Conservation (phyloP, 1,284 basidiomycete species). For the Heliocybe sulcata region DNA sequence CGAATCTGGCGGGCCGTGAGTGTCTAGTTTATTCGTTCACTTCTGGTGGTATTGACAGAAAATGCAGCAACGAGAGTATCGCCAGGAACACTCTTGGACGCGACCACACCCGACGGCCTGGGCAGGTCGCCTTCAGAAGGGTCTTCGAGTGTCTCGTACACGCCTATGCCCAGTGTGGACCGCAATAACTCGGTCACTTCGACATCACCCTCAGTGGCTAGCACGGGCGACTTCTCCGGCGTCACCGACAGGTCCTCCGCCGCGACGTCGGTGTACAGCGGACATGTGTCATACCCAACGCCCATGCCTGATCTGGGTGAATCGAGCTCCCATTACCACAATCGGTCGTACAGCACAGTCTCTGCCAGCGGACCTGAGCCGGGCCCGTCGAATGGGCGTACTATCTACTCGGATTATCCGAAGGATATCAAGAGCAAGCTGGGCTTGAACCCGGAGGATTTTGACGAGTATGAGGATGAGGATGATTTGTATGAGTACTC, state of each 20-base stretch:
- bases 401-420: background rate
- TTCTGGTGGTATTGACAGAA: too few species aligned
- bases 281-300: slow-evolving; percentile 11
- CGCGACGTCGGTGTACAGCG: slow-evolving; percentile 9
- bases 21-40: background rate
- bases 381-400: background rate
- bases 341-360: background rate
- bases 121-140: background rate
- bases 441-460: slow-evolving; percentile 30
- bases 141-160: background rate
- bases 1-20: background rate
- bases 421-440: slow-evolving; percentile 12
- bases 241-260: slow-evolving; percentile 1
- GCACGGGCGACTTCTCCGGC: background rate
- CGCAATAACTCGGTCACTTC: slow-evolving; percentile 19
- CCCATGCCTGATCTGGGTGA: background rate
- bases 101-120: background rate
- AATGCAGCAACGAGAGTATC: too few species aligned
- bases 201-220: background rate
- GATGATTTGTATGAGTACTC: slow-evolving; percentile 62
- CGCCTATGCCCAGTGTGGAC: slow-evolving; percentile 10
- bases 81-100: background rate
- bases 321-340: background rate
- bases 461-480: slow-evolving; percentile 39
- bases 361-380: background rate